Evolutionary conservation across 441 rosid genomes (phyloP), one percentile per base, ranked within the genome.

Genomic region (Daphne laureola): DNA sequence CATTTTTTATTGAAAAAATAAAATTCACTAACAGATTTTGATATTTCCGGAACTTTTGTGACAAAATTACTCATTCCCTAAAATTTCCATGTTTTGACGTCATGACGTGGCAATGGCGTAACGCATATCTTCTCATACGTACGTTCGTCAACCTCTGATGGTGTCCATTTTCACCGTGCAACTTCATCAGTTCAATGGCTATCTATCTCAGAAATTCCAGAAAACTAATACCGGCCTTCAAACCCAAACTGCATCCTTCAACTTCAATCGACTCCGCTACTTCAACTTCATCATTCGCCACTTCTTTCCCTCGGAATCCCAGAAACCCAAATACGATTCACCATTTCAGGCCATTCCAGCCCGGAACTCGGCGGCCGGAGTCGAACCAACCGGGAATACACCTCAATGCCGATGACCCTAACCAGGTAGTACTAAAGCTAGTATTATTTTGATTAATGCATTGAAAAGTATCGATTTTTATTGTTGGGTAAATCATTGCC

Each of bases 391-490:
- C 68, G 3, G 73, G 65, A 12, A 63, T 53, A 18, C 75, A 61
- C 44, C 27, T 71, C 14, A 62, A 55, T 61, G 56, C 60, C 42
- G 64, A 35, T 42, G 64, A 67, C 31, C 49, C 40, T 4, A 49
- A 21, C 63, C 71, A 80, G 80, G 80, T 77, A 15, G 80, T 77
- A 15, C 1, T 21, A 27, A 17, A 36, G 8, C n/a, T 18, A 31
- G 23, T 17, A 14, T 23, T 46, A 21, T 21, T 18, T 21, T 21
- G 25, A 21, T 21, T 31, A 31, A 31, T 31, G 38, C 11, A 5
- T 31, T 7, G 38, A 31, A 9, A 31, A 21, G 25, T 2, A 21
- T 21, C 25, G 38, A 11, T 31, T 31, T 31, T 9, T 31, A 31
- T 7, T 31, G 38, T 31, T 31, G 38, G 38, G 9, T 23, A 25